These are phyloP conservation scores for Boletellus emodensis DNA, from an alignment of 768 basidiomycete genomes.

Conservation along the genomic window DNA sequence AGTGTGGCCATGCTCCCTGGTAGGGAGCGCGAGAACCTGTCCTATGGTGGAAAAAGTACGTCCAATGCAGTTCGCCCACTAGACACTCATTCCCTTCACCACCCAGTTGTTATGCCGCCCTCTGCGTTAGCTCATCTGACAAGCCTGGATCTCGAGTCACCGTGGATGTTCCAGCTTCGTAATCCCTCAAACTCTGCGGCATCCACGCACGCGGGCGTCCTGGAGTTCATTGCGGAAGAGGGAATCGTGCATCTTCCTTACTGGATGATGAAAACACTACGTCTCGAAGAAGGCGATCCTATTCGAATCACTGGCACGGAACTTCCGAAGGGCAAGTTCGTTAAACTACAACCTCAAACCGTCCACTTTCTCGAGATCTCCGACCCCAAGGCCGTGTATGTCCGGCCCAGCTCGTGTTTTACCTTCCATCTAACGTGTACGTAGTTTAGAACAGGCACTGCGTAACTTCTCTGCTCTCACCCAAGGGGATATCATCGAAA, in stretches of 20 bases:
- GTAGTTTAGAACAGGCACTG: conserved; percentile 89
- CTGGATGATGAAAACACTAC: conserved; percentile 99
- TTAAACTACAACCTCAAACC: conserved; percentile 95
- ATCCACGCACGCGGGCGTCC: conserved; percentile 93
- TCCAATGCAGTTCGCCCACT: conserved; percentile 31
- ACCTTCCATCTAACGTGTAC: conserved; percentile 1
- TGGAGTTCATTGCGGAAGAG: conserved; percentile 98
- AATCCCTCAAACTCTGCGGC: conserved; percentile 82
- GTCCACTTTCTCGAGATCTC: conserved; percentile 95
- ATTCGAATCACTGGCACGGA: conserved; percentile 88
- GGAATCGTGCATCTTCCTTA: conserved; percentile 93
- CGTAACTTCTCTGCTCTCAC: conserved; percentile 90
- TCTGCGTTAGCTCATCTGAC: conserved; percentile 89
- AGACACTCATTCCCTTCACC: conserved; percentile 5
- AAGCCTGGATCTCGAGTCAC: conserved; percentile 79
- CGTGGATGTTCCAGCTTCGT: conserved; percentile 95
- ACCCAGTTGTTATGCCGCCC: conserved; percentile 92
- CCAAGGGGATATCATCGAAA: conserved; percentile 96
- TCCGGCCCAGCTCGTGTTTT: conserved; percentile 10
- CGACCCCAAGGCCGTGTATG: conserved; percentile 96
- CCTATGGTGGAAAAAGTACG: conserved; percentile 96
- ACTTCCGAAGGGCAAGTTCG: conserved; percentile 88
- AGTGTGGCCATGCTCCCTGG: conserved; percentile 93
- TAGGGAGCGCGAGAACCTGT: conserved; percentile 81
- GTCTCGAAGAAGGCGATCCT: conserved; percentile 91